Evolutionary conservation across 495 filamentous ascomycete genomes (phyloP).

Genomic region (Aspergillus nanangensis): DNA sequence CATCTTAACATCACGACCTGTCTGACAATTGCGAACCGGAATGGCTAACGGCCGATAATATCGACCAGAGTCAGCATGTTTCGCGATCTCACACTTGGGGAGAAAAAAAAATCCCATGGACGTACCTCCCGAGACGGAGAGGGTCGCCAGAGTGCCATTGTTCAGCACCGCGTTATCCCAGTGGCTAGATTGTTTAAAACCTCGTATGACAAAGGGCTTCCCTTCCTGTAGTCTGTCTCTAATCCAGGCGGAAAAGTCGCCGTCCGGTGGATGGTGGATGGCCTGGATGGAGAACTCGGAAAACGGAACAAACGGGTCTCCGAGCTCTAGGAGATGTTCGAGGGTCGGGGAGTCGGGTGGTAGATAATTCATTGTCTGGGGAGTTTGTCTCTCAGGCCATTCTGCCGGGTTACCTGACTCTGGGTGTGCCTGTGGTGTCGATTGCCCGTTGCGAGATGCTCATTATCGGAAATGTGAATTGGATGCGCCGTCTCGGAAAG

Average conservation of each 20-base stretch:
- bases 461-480: no score
- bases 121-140: constrained; percentile 16
- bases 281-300: constrained; percentile 17
- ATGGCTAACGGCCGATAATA: constrained; percentile 13
- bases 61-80: no score
- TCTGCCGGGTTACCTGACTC: no score
- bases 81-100: no score
- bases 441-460: no score
- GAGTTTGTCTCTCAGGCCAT: no score
- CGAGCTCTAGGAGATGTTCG: constrained; percentile 10
- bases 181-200: constrained; percentile 4
- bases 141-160: constrained; percentile 7
- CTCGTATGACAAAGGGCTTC: constrained; percentile 13
- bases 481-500: no score
- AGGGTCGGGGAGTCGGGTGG: constrained; percentile 2
- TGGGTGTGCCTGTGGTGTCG: no score
- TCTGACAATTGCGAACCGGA: constrained; percentile 13
- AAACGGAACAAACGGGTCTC: constrained; percentile 15
- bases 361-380: constrained; percentile 11
- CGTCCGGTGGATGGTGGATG: constrained; percentile 1
- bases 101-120: no score
- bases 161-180: constrained; percentile 8
- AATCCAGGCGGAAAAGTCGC: constrained; percentile 4
- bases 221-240: constrained; percentile 11
- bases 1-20: constrained; percentile 16